Percentiles rank a stretch among this genome's conserved stretches.
Evolutionary conservation across 2,329 filamentous ascomycete species (phyloP).

Genomic region (Aphanocladium album): DNA sequence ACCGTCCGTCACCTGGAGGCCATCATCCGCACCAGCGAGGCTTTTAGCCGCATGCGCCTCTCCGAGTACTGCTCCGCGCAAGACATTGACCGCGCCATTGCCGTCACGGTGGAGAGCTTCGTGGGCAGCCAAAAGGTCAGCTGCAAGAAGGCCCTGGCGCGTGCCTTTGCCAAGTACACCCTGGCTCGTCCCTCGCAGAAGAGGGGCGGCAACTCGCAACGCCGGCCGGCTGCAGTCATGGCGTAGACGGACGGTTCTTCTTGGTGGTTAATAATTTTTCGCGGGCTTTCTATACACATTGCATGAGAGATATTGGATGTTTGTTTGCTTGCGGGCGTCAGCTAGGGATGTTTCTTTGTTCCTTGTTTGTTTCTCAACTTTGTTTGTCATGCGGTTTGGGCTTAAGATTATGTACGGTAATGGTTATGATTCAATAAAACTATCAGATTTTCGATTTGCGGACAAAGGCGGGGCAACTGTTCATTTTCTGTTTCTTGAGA

Average conservation of each 20-base stretch:
- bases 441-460: neutral
- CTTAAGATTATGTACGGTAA: neutral
- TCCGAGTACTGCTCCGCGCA: conserved; percentile 86
- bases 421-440: neutral
- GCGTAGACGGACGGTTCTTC: conserved; percentile 14
- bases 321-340: neutral
- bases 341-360: neutral
- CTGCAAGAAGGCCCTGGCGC: conserved; percentile 90
- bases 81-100: conserved; percentile 95
- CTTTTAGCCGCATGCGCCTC: conserved; percentile 97
- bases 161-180: conserved; percentile 95
- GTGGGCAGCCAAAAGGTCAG: conserved; percentile 95
- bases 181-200: conserved; percentile 41
- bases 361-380: neutral
- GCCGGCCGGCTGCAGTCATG: conserved; percentile 25
- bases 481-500: neutral
- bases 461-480: too few species aligned
- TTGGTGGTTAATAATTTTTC: neutral
- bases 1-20: conserved; percentile 97
- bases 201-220: conserved; percentile 18
- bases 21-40: conserved; percentile 90
- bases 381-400: neutral
- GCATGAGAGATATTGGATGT: neutral
- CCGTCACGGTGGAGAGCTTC: conserved; percentile 93
- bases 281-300: neutral